Percentiles rank a stretch among this genome's conserved stretches.
Conservation (phyloP, 2,329 filamentous ascomycete genomes). For the Xylariales sp. region DNA sequence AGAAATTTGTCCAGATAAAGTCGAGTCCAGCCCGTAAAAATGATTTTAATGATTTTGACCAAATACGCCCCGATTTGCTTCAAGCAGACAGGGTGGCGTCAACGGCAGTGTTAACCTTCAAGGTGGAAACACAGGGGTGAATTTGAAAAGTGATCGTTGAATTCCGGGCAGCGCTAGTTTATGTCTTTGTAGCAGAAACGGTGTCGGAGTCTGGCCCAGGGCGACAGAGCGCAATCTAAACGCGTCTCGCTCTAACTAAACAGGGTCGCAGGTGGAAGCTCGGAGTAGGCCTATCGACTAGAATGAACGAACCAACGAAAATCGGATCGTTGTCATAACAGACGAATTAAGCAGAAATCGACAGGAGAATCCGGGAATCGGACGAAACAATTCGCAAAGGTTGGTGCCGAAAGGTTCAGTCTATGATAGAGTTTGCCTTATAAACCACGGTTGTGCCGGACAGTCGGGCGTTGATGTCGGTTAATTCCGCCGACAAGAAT, state of each 20-base stretch:
- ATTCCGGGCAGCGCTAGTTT: constrained; percentile 20
- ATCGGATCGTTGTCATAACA: constrained; percentile 48
- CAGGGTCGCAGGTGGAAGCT: not conserved
- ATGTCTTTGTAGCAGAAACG: constrained; percentile 39
- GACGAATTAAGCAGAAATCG: constrained; percentile 46
- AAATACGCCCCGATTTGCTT: constrained; percentile 56
- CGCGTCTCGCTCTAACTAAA: not conserved
- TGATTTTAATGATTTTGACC: constrained; percentile 38
- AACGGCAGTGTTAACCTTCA: constrained; percentile 55
- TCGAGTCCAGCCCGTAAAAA: constrained; percentile 61
- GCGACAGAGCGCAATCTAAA: constrained; percentile 27
- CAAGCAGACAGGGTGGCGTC: constrained; percentile 57
- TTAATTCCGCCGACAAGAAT: constrained; percentile 35
- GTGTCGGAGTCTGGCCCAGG: constrained; percentile 35
- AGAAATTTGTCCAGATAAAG: constrained; percentile 35
- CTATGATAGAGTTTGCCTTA: constrained; percentile 53
- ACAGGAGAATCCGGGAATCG: constrained; percentile 48
- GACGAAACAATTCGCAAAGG: constrained; percentile 42
- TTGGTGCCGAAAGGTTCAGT: constrained; percentile 47
- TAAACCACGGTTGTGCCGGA: constrained; percentile 51
- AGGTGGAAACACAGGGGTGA: constrained; percentile 51
- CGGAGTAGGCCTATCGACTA: constrained; percentile 49
- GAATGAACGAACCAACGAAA: constrained; percentile 55
- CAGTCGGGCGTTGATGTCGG: constrained; percentile 53
- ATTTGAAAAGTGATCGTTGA: constrained; percentile 36